Evolutionary conservation across 169 alveolate species (phyloP).

Genomic region (Eimeria praecox): DNA sequence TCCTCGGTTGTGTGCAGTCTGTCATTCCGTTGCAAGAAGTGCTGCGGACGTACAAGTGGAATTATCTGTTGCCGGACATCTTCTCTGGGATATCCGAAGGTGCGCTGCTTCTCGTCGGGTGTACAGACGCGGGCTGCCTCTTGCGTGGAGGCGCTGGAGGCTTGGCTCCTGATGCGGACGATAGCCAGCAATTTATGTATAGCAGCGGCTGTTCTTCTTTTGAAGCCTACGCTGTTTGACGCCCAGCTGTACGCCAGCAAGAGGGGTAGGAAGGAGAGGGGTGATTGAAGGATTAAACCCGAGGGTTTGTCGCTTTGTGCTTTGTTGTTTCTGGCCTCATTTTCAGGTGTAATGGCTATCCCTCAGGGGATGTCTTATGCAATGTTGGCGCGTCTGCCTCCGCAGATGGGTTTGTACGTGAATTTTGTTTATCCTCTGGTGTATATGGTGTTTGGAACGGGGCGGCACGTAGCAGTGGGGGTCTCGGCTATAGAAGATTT

Average conservation of each 20-base stretch:
- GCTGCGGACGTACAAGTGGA: slow-evolving; percentile 67
- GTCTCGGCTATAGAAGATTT: slow-evolving; percentile 82
- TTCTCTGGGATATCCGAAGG: slow-evolving; percentile 80
- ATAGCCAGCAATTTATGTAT: neutral
- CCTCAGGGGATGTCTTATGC: slow-evolving; percentile 85
- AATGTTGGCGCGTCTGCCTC: slow-evolving; percentile 82
- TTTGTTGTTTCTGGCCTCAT: neutral
- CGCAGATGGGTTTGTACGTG: slow-evolving; percentile 81
- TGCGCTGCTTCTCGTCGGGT: neutral
- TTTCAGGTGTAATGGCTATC: slow-evolving; percentile 82
- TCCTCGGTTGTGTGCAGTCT: slow-evolving; percentile 32
- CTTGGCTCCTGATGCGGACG: neutral
- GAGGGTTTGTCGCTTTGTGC: neutral
- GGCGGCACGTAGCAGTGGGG: slow-evolving; percentile 77
- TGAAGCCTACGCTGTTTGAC: neutral
- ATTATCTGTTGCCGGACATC: slow-evolving; percentile 65
- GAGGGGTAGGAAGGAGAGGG: neutral
- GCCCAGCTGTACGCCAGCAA: neutral
- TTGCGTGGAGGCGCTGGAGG: neutral
- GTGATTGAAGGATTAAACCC: neutral
- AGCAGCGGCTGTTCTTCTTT: neutral
- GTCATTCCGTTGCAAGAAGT: slow-evolving; percentile 60
- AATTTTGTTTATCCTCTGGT: slow-evolving; percentile 76
- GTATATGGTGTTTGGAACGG: slow-evolving; percentile 81
- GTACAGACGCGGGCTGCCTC: neutral